A percentile compares a stretch with the other conserved stretches of the same genome.
Evolutionary conservation across 2,329 filamentous ascomycete species (phyloP).

Genomic region (Colletotrichum truncatum): DNA sequence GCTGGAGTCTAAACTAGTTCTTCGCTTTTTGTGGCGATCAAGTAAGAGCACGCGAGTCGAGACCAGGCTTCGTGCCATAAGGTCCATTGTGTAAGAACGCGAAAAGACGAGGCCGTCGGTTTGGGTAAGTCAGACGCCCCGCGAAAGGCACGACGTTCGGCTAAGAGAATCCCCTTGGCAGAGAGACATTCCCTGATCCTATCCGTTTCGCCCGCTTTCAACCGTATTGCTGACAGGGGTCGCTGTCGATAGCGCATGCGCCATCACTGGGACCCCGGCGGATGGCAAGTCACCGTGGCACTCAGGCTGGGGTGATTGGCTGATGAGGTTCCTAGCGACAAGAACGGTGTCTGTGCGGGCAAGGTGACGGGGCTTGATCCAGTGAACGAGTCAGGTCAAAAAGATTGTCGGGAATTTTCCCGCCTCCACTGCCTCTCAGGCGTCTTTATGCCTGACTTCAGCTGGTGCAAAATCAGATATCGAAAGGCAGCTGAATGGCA

Average conservation of each 20-base stretch:
- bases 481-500: neutral
- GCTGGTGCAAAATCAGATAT: constrained; percentile 1
- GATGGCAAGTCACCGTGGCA: constrained; percentile 12
- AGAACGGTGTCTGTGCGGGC: constrained; percentile 29
- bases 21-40: constrained; percentile 4
- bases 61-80: neutral
- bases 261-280: constrained; percentile 8
- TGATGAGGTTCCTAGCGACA: constrained; percentile 13
- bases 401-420: constrained; percentile 24
- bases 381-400: constrained; percentile 19
- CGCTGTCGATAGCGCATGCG: constrained; percentile 21
- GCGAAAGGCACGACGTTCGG: constrained; percentile 16
- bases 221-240: constrained; percentile 23
- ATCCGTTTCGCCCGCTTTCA: constrained; percentile 26
- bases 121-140: constrained; percentile 15
- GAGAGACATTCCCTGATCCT: constrained; percentile 16
- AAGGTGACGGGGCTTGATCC: neutral
- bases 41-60: constrained; percentile 11
- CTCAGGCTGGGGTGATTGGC: constrained; percentile 19
- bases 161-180: constrained; percentile 11
- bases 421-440: constrained; percentile 4
- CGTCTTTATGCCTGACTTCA: constrained; percentile 5
- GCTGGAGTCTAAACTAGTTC: constrained; percentile 12
- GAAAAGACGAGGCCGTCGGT: constrained; percentile 3
- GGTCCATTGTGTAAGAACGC: constrained; percentile 1